Evolutionary conservation across 306 rosid species (phyloP).

Genomic region (Begonia masoniana): DNA sequence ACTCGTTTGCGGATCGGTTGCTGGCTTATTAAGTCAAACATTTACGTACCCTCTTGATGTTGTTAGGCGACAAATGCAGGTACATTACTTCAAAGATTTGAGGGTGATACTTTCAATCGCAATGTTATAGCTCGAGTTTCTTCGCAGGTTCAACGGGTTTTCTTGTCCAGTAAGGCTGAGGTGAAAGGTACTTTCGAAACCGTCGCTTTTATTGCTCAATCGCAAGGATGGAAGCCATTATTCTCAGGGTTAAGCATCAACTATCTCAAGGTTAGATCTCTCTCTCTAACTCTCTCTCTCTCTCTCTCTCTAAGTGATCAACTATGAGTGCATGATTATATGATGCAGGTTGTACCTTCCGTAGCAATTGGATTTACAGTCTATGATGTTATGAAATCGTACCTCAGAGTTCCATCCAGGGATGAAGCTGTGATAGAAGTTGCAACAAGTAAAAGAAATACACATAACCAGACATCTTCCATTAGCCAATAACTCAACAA

Average conservation of each 20-base stretch:
- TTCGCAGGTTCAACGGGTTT: constrained; percentile 55
- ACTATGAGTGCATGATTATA: constrained; percentile 11
- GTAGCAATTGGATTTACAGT: constrained; percentile 97
- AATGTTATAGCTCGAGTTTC: background rate
- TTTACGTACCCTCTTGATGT: constrained; percentile 96
- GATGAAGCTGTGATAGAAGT: constrained; percentile 52
- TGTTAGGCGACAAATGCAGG: constrained; percentile 99
- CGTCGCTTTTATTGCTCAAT: constrained; percentile 49
- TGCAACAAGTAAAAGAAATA: constrained; percentile 33
- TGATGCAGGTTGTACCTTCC: constrained; percentile 84
- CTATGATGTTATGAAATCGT: constrained; percentile 61
- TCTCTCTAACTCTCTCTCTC: background rate
- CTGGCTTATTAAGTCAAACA: constrained; percentile 88
- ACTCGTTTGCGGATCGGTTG: constrained; percentile 83
- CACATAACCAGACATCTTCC: constrained; percentile 25
- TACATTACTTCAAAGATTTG: constrained; percentile 1
- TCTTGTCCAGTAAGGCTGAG: constrained; percentile 41
- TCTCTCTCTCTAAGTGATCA: constrained; percentile 10
- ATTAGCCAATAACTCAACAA: constrained; percentile 14
- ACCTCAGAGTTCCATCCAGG: constrained; percentile 72
- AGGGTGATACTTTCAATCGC: background rate
- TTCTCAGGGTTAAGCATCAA: constrained; percentile 97
- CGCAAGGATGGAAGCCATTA: constrained; percentile 76
- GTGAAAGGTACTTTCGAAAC: constrained; percentile 67
- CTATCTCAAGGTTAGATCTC: constrained; percentile 57